A percentile compares a stretch with the other conserved stretches of the same genome.
phyloP scores from a whole-genome alignment of 225 moss, liverwort and hornwort genomes.

The Rhytidiadelphus loreus region DNA sequence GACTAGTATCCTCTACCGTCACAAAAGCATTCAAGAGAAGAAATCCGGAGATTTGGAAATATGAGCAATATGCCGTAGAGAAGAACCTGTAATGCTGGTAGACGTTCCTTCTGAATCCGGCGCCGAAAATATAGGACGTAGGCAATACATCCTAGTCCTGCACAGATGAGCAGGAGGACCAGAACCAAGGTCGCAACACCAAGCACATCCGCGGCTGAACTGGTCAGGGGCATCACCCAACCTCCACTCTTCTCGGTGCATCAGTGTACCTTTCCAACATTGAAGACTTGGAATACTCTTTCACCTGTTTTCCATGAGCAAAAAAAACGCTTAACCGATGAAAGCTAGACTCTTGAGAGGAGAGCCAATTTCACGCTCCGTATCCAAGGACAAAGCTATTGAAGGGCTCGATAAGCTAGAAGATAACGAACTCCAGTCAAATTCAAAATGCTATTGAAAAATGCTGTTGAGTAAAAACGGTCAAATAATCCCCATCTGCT shows the following conservation, averaged over 20 bases:
- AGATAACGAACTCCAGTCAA: background rate
- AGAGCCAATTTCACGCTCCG: background rate
- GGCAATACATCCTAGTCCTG: conserved; percentile 78
- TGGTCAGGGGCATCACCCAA: conserved; percentile 99
- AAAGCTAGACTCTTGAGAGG: background rate
- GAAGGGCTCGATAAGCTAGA: background rate
- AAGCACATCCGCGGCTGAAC: conserved; percentile 98
- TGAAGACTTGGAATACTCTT: conserved; percentile 20
- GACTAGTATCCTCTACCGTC: background rate
- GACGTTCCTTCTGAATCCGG: conserved; percentile 66
- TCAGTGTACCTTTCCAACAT: conserved; percentile 53
- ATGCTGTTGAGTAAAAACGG: background rate
- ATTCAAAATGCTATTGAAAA: background rate
- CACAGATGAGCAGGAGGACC: conserved; percentile 75
- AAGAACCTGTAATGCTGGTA: conserved; percentile 50
- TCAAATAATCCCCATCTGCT: background rate
- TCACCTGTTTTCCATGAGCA: conserved; percentile 21
- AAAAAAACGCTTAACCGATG: background rate
- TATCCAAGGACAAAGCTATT: background rate
- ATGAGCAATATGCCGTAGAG: background rate
- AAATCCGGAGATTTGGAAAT: background rate
- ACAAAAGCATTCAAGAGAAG: background rate
- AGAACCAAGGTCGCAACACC: conserved; percentile 90
- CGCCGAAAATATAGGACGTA: conserved; percentile 89
- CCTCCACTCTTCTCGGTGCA: conserved; percentile 54